Evolutionary conservation across 2,329 filamentous ascomycete genomes (phyloP).

Genomic region (Pseudogymnoascus sp.): DNA sequence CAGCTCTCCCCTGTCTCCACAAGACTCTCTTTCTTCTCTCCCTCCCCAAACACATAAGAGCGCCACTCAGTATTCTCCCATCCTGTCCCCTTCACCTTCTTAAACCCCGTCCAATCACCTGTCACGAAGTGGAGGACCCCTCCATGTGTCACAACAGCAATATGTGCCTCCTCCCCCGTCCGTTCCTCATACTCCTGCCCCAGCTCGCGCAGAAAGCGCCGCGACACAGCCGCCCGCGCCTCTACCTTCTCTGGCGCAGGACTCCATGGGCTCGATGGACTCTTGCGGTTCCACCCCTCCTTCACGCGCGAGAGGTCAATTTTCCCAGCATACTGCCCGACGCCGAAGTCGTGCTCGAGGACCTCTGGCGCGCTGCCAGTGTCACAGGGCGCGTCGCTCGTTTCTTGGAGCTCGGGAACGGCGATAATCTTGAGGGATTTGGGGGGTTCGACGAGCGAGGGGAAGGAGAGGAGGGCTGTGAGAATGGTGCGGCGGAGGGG

Average conservation of each 20-base stretch:
- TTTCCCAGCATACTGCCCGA: conserved; percentile 29
- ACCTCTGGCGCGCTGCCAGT: conserved; percentile 52
- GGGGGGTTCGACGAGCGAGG: conserved; percentile 38
- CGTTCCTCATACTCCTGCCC: neutral
- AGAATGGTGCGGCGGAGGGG: conserved; percentile 74
- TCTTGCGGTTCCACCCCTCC: conserved; percentile 67
- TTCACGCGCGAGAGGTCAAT: conserved; percentile 58
- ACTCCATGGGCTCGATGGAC: conserved; percentile 27
- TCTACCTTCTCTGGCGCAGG: conserved; percentile 45
- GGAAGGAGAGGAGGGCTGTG: conserved; percentile 66
- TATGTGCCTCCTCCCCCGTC: conserved; percentile 46
- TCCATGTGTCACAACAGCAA: conserved; percentile 74
- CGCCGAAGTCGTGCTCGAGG: conserved; percentile 52
- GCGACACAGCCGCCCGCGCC: conserved; percentile 50
- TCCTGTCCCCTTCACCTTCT: conserved; percentile 23
- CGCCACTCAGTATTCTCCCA: conserved; percentile 27
- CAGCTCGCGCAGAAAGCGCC: conserved; percentile 48
- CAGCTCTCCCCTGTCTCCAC: conserved; percentile 23
- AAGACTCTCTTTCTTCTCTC: conserved; percentile 17
- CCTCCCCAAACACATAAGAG: conserved; percentile 21
- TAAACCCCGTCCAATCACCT: conserved; percentile 61
- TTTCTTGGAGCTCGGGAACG: conserved; percentile 72
- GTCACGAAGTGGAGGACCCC: conserved; percentile 80
- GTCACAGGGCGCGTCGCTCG: conserved; percentile 67
- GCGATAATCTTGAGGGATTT: conserved; percentile 42